These are phyloP conservation scores for Volvox reticuliferus DNA, from an alignment of 139 green algal species.

Conservation along the genomic window DNA sequence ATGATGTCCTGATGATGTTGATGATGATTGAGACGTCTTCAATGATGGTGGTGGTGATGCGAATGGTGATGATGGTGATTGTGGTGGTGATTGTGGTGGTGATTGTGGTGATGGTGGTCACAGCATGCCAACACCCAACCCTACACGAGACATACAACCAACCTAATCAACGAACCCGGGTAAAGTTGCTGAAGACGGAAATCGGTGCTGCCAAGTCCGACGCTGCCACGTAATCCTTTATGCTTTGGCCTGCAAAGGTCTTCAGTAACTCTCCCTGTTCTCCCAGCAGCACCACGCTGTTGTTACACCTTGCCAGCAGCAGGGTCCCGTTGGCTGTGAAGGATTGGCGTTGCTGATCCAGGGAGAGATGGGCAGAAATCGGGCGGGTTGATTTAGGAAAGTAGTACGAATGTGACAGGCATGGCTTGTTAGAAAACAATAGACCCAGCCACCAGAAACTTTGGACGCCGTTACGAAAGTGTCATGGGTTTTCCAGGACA, in stretches of 20 bases:
- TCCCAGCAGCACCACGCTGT: slow-evolving; percentile 11
- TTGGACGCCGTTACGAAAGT: no score
- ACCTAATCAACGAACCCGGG: background rate
- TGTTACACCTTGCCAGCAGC: slow-evolving; percentile 30
- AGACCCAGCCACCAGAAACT: no score
- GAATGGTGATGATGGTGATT: no score
- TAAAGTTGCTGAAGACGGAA: slow-evolving; percentile 4
- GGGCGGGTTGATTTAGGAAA: background rate
- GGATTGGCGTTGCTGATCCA: background rate
- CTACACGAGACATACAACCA: background rate
- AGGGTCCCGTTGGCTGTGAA: background rate
- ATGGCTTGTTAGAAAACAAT: background rate
- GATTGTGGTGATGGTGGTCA: no score
- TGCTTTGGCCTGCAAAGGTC: background rate
- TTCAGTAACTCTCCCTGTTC: background rate
- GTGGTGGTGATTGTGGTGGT: no score
- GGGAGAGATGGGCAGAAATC: background rate
- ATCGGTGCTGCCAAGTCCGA: slow-evolving; percentile 8
- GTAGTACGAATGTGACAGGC: no score
- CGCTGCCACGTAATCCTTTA: background rate
- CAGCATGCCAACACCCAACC: background rate
- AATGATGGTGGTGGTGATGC: no score
- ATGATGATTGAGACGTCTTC: no score
- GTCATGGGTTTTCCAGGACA: no score
- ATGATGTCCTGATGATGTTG: no score